Evolutionary conservation across 2,329 filamentous ascomycete species (phyloP).

Genomic region (Fusarium equiseti): DNA sequence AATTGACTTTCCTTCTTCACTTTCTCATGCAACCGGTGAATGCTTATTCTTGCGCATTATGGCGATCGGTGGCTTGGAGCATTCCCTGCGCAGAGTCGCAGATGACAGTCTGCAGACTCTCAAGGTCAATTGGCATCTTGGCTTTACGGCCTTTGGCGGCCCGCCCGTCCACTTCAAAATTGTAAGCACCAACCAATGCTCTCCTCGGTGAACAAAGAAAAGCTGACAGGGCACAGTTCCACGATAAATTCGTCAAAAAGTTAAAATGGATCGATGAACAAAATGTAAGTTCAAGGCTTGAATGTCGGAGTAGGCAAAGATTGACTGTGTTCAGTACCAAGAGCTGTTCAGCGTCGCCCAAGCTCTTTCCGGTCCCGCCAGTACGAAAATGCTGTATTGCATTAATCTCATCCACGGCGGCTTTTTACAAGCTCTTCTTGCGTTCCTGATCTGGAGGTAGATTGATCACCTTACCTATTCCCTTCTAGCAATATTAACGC

Average conservation of each 20-base stretch:
- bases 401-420: conserved; percentile 74
- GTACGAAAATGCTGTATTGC: conserved; percentile 79
- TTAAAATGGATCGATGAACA: conserved; percentile 77
- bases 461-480: conserved; percentile 48
- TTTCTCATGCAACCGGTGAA: accelerated
- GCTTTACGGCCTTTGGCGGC: conserved; percentile 28
- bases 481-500: too few species aligned
- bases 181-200: too few species aligned
- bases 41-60: not conserved
- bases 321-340: conserved; percentile 66
- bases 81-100: not conserved
- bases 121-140: conserved; percentile 28
- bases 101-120: conserved; percentile 17
- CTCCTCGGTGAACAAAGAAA: too few species aligned
- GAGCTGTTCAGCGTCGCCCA: conserved; percentile 79
- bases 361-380: conserved; percentile 74
- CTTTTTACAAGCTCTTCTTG: conserved; percentile 66
- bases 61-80: conserved; percentile 12
- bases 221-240: conserved; percentile 13
- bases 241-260: conserved; percentile 68
- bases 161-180: conserved; percentile 39
- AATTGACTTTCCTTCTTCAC: accelerated
- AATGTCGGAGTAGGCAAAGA: too few species aligned
- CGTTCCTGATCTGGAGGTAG: conserved; percentile 74
- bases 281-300: too few species aligned